Evolutionary conservation across 257 asterid species (phyloP), one percentile per base, ranked within the genome.

Genomic region (Perilla frutescens): DNA sequence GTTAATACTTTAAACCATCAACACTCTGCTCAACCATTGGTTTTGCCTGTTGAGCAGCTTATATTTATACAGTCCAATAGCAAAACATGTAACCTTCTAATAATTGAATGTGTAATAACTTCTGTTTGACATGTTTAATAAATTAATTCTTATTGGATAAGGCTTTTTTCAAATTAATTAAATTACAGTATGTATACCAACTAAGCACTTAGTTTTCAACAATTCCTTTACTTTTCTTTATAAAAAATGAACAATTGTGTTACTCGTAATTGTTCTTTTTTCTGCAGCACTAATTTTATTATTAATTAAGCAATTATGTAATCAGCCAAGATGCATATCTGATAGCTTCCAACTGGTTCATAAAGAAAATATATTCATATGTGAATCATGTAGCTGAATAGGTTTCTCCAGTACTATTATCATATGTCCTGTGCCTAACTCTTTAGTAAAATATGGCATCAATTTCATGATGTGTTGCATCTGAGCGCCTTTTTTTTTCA

Each of bases 1-100:
- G 34, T 50, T 40, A 62, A 60, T 34, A 44, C 40, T 49, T 60
- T 47, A 43, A 50, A 49, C 37, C 61, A 62, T 29, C 36, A 68
- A 6, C 71, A 26, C 48, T 60, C 34, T 31, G 51, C 55, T 70
- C 44, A 20, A 20, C 26, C 26, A 47, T 62, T 8, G 13, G 51
- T 43, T 51, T 31, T 68, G 37, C 62, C 61, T 31, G 13, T 62
- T 39, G 51, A 47, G 51, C 70, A 68, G 48, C 10, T 8, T 8
- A 67, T 67, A 48, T 63, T 59, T 75, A 47, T 29, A 56, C 64
- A 20, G 26, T 47, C 61, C 44, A 66, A 11, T 66, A 55, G 31
- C 37, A 20, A 48, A 20, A 34, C 55, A 36, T 45, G 62, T 67
- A 66, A 43, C 8, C 15, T 57, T 51, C 53, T 43, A 40, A 20